Evolutionary conservation across 2,329 filamentous ascomycete species (phyloP), one percentile per base, ranked within the genome.

Genomic region (Lachnellula occidentalis): DNA sequence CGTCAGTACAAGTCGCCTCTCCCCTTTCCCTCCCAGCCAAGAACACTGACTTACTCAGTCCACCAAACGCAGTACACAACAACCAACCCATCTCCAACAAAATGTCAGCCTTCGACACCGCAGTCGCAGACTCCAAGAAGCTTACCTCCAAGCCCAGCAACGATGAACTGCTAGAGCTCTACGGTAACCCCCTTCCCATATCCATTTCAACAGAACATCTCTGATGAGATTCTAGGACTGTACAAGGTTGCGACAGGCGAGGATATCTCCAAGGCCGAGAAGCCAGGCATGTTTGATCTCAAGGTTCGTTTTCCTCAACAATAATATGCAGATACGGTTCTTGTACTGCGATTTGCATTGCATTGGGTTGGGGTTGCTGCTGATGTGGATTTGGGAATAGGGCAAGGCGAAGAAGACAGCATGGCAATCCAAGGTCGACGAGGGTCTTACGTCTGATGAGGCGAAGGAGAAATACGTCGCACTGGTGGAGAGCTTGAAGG

Each of bases 391-490:
- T 15, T 39, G 17, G 14, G 2, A 41, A 50, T 46, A 68, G 88
- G 83, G 77, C 74, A 95, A 94, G 76, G 83, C 83, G 66, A 95
- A 95, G 80, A 82, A 85, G 75, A 80, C 78, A 66, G 83, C 86
- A 52, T 96, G 90, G 90, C 75, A 90, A 73, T 79, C 84, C 68
- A 67, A 84, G 59, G 80, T 82, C 66, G 81, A 91, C 58, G 78
- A 84, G 57, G 81, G 79, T 49, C 69, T 83, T 62, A 81, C 62
- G 58, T 67, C 80, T 58, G 79, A 86, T 60, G 72, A 84, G 61
- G 91, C 91, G 19, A 87, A 95, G 80, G 78, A 82, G 70, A 76
- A 80, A 68, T 96, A 96, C 74, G 80, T 95, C 66, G 76, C 78
- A 63, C 75, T 86, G 58, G 83, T 94, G 61, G 83, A 90, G 72